Base-by-base conservation (phyloP, 2,329 filamentous ascomycete genomes). In the Penicillium brevicompactum region DNA sequence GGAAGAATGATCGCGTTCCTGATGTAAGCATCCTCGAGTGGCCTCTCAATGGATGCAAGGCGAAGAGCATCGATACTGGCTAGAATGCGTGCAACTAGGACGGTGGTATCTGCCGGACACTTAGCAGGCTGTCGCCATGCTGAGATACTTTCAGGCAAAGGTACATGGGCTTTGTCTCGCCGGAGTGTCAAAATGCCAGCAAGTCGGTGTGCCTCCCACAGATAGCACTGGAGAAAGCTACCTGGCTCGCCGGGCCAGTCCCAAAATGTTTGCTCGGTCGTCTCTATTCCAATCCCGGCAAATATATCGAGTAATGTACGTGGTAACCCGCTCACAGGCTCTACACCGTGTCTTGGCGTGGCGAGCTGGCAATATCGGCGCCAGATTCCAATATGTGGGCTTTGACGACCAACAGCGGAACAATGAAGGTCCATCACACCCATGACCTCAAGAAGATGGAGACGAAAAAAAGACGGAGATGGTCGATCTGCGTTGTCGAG, bases 391-490 rank as follows among this genome's bases (percentile, higher is more conserved):
- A 70, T 60, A 9, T 45, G 53, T 7, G 67, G 57, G 1, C 49
- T 60, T 11, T 64, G 64, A 1, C 70, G 61, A 11, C 68, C 69
- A 13, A 71, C 47, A 0, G 64, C 50, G 31, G 70, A 65, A 2
- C 62, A 65, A 0, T 63, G 63, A 9, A 72, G 53, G 44, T 71
- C 69, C 67, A 71, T 69, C 1, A 70, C 57, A 0, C 70, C 69
- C 68, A 72, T 68, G 4, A 70, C 70, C 38, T 71, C 68, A 2
- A 70, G 53, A 1, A 70, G 51, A 16, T 70, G 67, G 1, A 53
- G 55, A 1, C 65, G 64, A 16, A 70, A 67, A 5, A 52, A 18
- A 11, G 48, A 51, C 24, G 37, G 50, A 3, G 50, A 48, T 22
- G 49, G 41, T 6, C 22, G 22, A 14, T 47, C 52, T 1, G 21